Conservation (phyloP, 345 rosid genomes). For the Aquilaria yunnanensis region DNA sequence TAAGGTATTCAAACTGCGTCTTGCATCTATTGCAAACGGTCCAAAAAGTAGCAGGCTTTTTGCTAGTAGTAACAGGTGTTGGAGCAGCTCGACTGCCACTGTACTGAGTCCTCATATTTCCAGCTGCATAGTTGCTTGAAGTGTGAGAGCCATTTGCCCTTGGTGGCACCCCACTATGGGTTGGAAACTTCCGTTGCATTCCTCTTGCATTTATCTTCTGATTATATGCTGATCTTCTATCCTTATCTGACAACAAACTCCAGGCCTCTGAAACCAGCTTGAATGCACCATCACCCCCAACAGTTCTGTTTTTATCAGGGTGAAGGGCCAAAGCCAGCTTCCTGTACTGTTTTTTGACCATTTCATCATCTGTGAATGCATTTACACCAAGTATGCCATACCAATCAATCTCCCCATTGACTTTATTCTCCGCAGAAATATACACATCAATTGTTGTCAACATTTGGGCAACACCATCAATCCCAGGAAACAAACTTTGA, state of each 20-base stretch:
- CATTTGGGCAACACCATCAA: constrained; percentile 65
- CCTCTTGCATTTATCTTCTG: constrained; percentile 37
- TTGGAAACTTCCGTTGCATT: constrained; percentile 22
- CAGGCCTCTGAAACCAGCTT: constrained; percentile 69
- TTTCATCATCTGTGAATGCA: constrained; percentile 59
- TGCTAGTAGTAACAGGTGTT: constrained; percentile 19
- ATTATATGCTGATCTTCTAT: constrained; percentile 60
- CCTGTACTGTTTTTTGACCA: constrained; percentile 56
- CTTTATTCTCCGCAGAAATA: constrained; percentile 53
- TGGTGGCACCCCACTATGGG: constrained; percentile 27
- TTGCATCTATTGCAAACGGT: constrained; percentile 69
- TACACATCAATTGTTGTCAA: constrained; percentile 56
- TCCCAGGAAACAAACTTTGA: constrained; percentile 61
- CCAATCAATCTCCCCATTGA: constrained; percentile 73
- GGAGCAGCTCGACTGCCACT: constrained; percentile 15
- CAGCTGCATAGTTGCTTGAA: constrained; percentile 21
- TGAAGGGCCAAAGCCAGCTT: constrained; percentile 69
- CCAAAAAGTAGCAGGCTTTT: constrained; percentile 69
- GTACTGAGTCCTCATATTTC: constrained; percentile 24
- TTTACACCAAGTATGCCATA: constrained; percentile 61
- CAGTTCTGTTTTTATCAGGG: constrained; percentile 84
- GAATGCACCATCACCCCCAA: constrained; percentile 92
- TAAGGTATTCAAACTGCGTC: constrained; percentile 75
- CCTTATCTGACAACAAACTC: constrained; percentile 65
- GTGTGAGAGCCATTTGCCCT: constrained; percentile 41